phyloP scores from a whole-genome alignment of 2,329 filamentous ascomycete species.

The Neodidymelliopsis sp. region DNA sequence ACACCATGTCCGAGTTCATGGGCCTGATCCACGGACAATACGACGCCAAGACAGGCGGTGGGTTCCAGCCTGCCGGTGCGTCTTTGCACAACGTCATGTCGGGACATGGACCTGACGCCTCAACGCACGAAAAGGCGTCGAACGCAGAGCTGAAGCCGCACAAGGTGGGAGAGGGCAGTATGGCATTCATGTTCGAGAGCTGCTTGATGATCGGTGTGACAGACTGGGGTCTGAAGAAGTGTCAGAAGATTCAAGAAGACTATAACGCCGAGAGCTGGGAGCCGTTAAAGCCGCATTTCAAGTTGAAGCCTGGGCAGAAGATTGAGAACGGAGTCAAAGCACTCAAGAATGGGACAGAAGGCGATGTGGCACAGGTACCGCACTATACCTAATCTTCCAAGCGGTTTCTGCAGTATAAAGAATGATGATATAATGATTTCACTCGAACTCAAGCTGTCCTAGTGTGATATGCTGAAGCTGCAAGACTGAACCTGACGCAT shows the following conservation, averaged over 20 bases:
- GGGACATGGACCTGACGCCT: slow-evolving; percentile 70
- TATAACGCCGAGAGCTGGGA: slow-evolving; percentile 87
- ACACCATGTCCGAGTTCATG: slow-evolving; percentile 75
- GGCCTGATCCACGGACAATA: slow-evolving; percentile 69
- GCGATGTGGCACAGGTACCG: slow-evolving; percentile 34
- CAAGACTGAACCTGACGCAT: too few relatives aligned
- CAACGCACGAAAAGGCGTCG: slow-evolving; percentile 65
- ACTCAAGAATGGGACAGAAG: slow-evolving; percentile 23
- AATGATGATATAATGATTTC: not conserved
- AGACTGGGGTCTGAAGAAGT: slow-evolving; percentile 75
- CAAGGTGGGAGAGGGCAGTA: slow-evolving; percentile 69
- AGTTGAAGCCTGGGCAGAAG: slow-evolving; percentile 35
- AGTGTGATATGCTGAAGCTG: too few relatives aligned
- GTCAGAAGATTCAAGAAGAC: slow-evolving; percentile 72
- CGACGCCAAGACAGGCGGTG: slow-evolving; percentile 64
- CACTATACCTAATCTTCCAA: slow-evolving; percentile 27
- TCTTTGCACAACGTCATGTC: slow-evolving; percentile 78
- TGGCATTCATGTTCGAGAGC: slow-evolving; percentile 74
- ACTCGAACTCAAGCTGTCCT: too few relatives aligned
- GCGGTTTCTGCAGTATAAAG: not conserved
- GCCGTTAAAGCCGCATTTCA: slow-evolving; percentile 57
- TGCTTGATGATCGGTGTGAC: slow-evolving; percentile 75
- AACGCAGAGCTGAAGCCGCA: slow-evolving; percentile 61
- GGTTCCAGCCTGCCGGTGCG: slow-evolving; percentile 69
- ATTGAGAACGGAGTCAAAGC: slow-evolving; percentile 35